Conservation (phyloP, 176 grass and related monocot genomes). For the Ensete glaucum region DNA sequence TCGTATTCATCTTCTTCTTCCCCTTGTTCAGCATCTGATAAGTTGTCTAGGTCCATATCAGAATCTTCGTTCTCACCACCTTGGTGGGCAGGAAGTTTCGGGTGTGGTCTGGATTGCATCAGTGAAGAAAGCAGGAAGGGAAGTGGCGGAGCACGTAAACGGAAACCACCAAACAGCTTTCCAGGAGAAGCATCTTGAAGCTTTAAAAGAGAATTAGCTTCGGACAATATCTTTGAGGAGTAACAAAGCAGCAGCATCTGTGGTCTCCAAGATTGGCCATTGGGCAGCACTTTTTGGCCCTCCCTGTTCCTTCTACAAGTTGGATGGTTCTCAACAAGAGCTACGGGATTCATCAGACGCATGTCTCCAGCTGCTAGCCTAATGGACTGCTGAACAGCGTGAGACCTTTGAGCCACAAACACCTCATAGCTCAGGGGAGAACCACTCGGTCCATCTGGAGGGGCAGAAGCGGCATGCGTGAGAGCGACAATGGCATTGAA, state of each 20-base stretch:
- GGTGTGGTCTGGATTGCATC: constrained; percentile 67
- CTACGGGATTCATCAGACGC: constrained; percentile 78
- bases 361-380: constrained; percentile 77
- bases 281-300: constrained; percentile 68
- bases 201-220: constrained; percentile 73
- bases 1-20: constrained; percentile 77
- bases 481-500: constrained; percentile 82
- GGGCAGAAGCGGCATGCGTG: constrained; percentile 86
- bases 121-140: constrained; percentile 75
- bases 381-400: constrained; percentile 79
- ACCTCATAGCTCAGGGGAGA: constrained; percentile 77
- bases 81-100: constrained; percentile 56
- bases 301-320: constrained; percentile 67
- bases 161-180: constrained; percentile 60
- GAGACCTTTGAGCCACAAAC: constrained; percentile 73
- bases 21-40: constrained; percentile 56
- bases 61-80: constrained; percentile 56
- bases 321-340: constrained; percentile 90
- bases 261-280: constrained; percentile 77
- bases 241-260: constrained; percentile 81
- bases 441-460: constrained; percentile 75
- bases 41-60: constrained; percentile 61
- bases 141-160: constrained; percentile 55
- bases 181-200: constrained; percentile 67
- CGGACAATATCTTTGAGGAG: constrained; percentile 92